Percentiles rank a stretch among this genome's conserved stretches.
phyloP scores from a whole-genome alignment of 1,139 yeast species.

The Ogataea hybrid region DNA sequence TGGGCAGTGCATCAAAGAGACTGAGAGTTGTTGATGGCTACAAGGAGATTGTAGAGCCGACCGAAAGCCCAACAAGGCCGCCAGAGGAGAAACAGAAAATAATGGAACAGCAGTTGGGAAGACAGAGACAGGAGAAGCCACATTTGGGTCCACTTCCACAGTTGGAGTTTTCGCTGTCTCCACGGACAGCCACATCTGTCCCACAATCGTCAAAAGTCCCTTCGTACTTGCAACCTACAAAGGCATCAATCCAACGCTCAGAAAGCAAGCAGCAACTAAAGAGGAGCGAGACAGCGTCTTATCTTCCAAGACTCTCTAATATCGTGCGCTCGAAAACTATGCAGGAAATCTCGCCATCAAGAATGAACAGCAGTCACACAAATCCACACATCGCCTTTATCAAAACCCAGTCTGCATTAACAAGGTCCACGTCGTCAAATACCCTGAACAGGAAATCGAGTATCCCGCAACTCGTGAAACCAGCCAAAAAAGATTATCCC shows the following conservation, averaged over 20 bases:
- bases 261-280: constrained; percentile 11
- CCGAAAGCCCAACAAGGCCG: constrained; percentile 30
- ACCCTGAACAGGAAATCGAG: constrained; percentile 5
- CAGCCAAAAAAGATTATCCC: constrained; percentile 10
- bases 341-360: constrained; percentile 30
- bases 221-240: constrained; percentile 18
- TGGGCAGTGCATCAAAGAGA: constrained; percentile 32
- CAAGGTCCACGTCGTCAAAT: constrained; percentile 7
- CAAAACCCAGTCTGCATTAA: constrained; percentile 1
- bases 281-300: constrained; percentile 1
- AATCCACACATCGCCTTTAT: neutral
- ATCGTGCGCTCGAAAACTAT: constrained; percentile 21
- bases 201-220: constrained; percentile 10
- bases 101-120: constrained; percentile 21
- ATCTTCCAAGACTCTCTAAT: constrained; percentile 5
- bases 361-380: constrained; percentile 5
- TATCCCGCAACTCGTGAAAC: constrained; percentile 12
- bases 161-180: constrained; percentile 6
- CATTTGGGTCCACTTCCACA: constrained; percentile 8
- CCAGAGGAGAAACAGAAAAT: constrained; percentile 22
- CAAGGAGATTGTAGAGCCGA: constrained; percentile 22
- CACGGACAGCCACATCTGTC: neutral
- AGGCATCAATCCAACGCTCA: constrained; percentile 13
- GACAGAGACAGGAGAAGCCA: constrained; percentile 7
- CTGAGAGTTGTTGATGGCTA: constrained; percentile 21